Evolutionary conservation across 345 rosid genomes (phyloP).

Genomic region (Mangifera indica): DNA sequence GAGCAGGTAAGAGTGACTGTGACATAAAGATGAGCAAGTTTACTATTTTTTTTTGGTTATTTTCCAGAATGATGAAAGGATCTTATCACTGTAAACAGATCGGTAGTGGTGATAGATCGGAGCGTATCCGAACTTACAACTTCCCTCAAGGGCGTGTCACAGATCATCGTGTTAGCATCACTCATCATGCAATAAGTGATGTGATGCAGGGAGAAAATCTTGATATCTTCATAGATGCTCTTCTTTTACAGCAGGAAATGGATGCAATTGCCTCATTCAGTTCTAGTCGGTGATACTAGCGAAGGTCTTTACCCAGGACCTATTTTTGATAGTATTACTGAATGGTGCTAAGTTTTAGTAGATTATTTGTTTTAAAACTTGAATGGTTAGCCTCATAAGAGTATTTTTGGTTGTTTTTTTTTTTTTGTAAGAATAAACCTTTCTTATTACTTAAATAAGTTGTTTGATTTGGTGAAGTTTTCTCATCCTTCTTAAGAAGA

Average conservation of each 20-base stretch:
- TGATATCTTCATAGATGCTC: slow-evolving; percentile 80
- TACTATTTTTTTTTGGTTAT: not conserved
- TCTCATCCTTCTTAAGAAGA: not conserved
- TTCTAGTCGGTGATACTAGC: slow-evolving; percentile 32
- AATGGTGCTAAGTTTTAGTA: not conserved
- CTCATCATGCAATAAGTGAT: slow-evolving; percentile 70
- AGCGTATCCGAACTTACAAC: slow-evolving; percentile 86
- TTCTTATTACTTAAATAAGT: not conserved
- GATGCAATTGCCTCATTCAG: slow-evolving; percentile 87
- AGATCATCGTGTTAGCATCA: slow-evolving; percentile 86
- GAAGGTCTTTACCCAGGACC: not conserved
- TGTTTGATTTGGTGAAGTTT: not conserved
- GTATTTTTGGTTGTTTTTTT: too few species aligned
- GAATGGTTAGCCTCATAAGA: not conserved
- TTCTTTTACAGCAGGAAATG: slow-evolving; percentile 90
- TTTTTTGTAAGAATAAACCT: not conserved
- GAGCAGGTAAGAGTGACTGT: slow-evolving; percentile 61
- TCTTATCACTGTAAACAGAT: slow-evolving; percentile 49
- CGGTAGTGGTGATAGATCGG: slow-evolving; percentile 92
- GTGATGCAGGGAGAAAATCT: slow-evolving; percentile 81
- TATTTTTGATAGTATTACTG: not conserved
- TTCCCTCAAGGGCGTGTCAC: slow-evolving; percentile 93
- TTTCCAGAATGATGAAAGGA: slow-evolving; percentile 15
- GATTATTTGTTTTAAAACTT: not conserved
- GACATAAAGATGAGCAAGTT: not conserved